phyloP scores from a whole-genome alignment of 2,329 filamentous ascomycete genomes.

The Curvularia lunata region DNA sequence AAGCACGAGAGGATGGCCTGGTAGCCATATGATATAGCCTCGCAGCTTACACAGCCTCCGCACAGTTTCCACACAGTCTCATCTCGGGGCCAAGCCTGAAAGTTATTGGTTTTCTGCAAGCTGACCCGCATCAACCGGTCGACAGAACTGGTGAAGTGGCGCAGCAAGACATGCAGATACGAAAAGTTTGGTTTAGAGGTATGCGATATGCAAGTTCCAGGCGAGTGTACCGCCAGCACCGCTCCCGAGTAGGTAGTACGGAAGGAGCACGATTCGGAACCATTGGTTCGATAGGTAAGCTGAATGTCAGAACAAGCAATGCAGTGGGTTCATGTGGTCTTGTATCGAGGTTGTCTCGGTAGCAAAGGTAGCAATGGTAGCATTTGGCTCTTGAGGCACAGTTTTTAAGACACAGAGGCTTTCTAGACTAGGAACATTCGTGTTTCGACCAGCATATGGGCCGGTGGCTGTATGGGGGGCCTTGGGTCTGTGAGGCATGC shows the following conservation, averaged over 20 bases:
- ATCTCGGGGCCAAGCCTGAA: conserved; percentile 7
- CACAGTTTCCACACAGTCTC: background rate
- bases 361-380: no score
- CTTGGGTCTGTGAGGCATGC: background rate
- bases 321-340: background rate
- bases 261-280: background rate
- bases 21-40: background rate
- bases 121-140: conserved; percentile 2
- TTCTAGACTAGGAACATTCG: no score
- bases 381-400: no score
- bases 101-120: conserved; percentile 6
- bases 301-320: background rate
- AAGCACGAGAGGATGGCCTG: background rate
- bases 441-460: background rate
- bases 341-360: background rate
- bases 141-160: background rate
- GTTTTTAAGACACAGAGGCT: no score
- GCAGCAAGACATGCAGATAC: background rate
- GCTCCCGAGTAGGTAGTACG: background rate
- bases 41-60: conserved; percentile 17
- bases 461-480: background rate
- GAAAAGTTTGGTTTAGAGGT: background rate
- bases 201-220: background rate
- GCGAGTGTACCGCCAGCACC: background rate
- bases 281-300: background rate